phyloP scores from a whole-genome alignment of 2,329 filamentous ascomycete species.

The Colletotrichum sp. region DNA sequence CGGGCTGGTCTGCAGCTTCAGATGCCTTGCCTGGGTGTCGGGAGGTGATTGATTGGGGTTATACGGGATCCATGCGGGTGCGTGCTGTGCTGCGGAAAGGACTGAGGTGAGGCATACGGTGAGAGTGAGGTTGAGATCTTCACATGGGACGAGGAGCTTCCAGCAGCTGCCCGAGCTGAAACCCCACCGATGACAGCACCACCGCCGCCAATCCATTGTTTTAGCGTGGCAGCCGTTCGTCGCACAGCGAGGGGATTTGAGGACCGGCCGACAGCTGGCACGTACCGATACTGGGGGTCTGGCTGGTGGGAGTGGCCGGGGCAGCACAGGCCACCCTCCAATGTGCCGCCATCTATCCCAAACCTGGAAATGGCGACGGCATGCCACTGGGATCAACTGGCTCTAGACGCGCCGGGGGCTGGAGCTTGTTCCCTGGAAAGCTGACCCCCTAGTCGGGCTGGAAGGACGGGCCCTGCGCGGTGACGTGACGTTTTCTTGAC shows the following conservation, averaged over 20 bases:
- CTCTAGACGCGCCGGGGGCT: neutral
- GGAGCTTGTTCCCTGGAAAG: constrained; percentile 21
- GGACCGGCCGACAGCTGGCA: constrained; percentile 9
- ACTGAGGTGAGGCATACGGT: neutral
- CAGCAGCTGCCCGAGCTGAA: constrained; percentile 12
- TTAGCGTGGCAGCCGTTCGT: neutral
- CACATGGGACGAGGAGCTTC: constrained; percentile 16
- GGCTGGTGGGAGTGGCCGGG: neutral
- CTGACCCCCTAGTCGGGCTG: neutral
- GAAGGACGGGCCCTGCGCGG: constrained; percentile 10
- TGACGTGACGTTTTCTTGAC: constrained; percentile 16
- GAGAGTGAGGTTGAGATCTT: constrained; percentile 11
- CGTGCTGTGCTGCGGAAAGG: neutral
- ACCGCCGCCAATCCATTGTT: neutral
- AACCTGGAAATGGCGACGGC: constrained; percentile 9
- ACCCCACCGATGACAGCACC: constrained; percentile 18
- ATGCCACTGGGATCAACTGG: neutral
- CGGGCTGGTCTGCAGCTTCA: neutral
- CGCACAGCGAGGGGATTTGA: neutral
- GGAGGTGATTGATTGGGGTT: neutral
- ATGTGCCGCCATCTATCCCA: neutral
- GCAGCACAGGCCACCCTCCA: neutral
- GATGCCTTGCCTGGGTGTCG: neutral
- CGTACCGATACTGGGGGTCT: neutral
- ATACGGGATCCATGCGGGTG: neutral